Base-by-base conservation (phyloP, 768 basidiomycete species). In the Naematelia encephala region DNA sequence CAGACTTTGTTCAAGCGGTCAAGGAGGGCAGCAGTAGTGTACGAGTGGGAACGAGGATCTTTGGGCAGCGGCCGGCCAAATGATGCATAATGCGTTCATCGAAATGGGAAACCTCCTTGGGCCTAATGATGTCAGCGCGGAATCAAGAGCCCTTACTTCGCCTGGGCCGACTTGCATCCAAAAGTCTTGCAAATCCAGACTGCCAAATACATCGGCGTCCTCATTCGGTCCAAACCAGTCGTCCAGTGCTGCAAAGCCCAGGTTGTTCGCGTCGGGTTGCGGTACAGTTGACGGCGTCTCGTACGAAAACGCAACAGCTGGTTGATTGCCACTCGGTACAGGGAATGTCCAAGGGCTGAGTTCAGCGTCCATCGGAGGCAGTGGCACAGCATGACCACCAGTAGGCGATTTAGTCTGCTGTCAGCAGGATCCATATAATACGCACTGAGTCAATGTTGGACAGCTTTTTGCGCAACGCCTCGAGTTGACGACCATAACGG, bases 21-120 rank as follows among this genome's bases (percentile, higher is more conserved):
- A 82, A 80, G 73, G 84, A 85, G 12, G 94, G 92, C 1, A 88
- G 90, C 67, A 86, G 90, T 69, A 84, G 91, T 47, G 92, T 97
- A 0, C 78, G 96, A 48, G 91, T 97, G 4, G 94, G 94, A 1
- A 91, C 90, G 2, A 85, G 86, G 16, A 91, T 97, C 44, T 94
- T 94, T 72, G 92, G 92, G 0, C 78, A 82, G 55, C 80, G 92
- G 59, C 80, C 80, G 34, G 82, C 82, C 77, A 89, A 86, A 55
- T 51, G 59, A 28, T 70, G 51, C 27, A 39, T 39, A n/a, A n/a
- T n/a, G n/a, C n/a, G n/a, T 16, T 54, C 34, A 70, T 19, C 66
- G 54, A 61, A 73, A 73, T 8, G 68, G 68, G 58, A 73, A 73
- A 13, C 68, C 71, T 14, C 68, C 71, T 62, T 70, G 66, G n/a